These are phyloP conservation scores for Daldinia eschscholtzii DNA, from an alignment of 2,329 filamentous ascomycete species.

Conservation along the genomic window DNA sequence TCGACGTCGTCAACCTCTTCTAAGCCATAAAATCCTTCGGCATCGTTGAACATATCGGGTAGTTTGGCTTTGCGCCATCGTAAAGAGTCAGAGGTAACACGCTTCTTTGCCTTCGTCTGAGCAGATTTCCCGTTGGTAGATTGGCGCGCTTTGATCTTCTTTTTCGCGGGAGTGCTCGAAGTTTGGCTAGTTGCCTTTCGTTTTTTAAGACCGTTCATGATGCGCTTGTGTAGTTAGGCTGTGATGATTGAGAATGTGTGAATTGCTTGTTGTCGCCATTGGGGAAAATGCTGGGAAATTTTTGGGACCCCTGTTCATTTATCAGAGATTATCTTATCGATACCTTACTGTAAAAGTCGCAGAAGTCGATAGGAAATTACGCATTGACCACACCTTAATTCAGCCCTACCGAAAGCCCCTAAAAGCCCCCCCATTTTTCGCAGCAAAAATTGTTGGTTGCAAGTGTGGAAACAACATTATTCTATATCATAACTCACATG, in stretches of 20 bases:
- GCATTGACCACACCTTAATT: slow-evolving; percentile 51
- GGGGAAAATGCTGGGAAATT: slow-evolving; percentile 18
- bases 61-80: slow-evolving; percentile 72
- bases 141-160: slow-evolving; percentile 42
- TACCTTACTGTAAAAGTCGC: not conserved
- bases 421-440: slow-evolving; percentile 13
- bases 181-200: slow-evolving; percentile 42
- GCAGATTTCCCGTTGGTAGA: slow-evolving; percentile 16
- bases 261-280: slow-evolving; percentile 6
- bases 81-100: slow-evolving; percentile 63
- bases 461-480: not conserved
- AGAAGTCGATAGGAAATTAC: not conserved
- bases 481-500: slow-evolving; percentile 13
- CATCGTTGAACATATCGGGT: slow-evolving; percentile 84
- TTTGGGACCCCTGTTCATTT: slow-evolving; percentile 21
- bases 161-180: slow-evolving; percentile 44
- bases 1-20: slow-evolving; percentile 95
- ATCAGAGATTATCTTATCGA: slow-evolving; percentile 21
- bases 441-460: slow-evolving; percentile 35
- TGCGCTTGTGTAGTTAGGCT: slow-evolving; percentile 9
- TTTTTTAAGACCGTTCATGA: slow-evolving; percentile 47
- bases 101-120: slow-evolving; percentile 55
- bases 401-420: slow-evolving; percentile 42
- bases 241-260: not conserved
- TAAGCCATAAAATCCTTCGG: slow-evolving; percentile 92